Percentiles rank a stretch among this genome's conserved stretches.
Conservation (phyloP, 108 stramenopile genomes). For the Pinguiococcus pyrenoidosus region DNA sequence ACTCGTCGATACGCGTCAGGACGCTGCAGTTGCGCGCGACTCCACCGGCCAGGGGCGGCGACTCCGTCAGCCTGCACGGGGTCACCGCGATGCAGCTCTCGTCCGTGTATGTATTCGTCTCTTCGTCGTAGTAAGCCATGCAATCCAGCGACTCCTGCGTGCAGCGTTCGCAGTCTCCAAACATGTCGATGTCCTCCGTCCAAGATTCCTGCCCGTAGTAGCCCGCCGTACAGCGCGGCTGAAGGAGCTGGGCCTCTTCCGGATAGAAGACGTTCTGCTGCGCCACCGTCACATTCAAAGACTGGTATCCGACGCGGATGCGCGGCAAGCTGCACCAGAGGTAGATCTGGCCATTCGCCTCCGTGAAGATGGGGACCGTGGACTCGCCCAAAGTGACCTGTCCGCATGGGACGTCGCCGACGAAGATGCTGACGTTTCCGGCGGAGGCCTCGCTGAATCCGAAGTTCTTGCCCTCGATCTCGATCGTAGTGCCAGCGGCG, state of each 20-base stretch:
- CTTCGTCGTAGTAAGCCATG: background rate
- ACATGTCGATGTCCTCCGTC: background rate
- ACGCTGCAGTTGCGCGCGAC: conserved; percentile 4
- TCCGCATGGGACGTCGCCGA: too few relatives aligned
- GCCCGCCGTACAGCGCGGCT: background rate
- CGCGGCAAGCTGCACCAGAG: conserved; percentile 2
- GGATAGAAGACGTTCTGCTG: background rate
- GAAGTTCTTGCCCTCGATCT: conserved; percentile 2
- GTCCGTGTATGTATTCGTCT: background rate
- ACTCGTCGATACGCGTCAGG: conserved; percentile 1
- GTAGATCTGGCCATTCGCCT: background rate
- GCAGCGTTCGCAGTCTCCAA: background rate
- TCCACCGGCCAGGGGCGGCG: background rate
- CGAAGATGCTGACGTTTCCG: background rate
- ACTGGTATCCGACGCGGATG: background rate
- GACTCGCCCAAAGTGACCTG: background rate
- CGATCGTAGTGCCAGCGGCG: background rate
- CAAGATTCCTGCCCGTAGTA: background rate
- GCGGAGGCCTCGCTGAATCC: background rate
- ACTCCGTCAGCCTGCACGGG: background rate
- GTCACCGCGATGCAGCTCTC: background rate
- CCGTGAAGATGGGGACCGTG: too few relatives aligned
- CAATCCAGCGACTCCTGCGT: background rate
- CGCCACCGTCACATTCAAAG: conserved; percentile 1
- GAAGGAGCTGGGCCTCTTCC: background rate